A percentile compares a stretch with the other conserved stretches of the same genome.
These are phyloP conservation scores for Apiotrichum mycotoxinovorans DNA, from an alignment of 1,284 basidiomycete genomes.

Conservation along the genomic window DNA sequence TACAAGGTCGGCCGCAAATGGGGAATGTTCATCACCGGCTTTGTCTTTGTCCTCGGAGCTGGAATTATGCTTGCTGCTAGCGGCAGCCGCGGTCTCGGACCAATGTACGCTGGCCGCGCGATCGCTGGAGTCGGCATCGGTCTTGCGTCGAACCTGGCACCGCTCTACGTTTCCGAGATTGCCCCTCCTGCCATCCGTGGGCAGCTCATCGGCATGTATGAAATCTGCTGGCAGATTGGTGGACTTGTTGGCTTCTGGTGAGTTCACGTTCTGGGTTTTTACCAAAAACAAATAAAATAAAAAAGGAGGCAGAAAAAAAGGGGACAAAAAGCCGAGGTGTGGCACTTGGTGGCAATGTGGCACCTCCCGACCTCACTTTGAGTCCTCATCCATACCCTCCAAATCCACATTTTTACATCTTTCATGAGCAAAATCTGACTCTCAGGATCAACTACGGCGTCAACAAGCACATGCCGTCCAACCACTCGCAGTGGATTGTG, in stretches of 20 bases:
- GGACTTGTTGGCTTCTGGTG: constrained; percentile 51
- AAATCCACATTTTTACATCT: too few relatives aligned
- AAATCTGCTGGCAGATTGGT: constrained; percentile 50
- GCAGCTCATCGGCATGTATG: constrained; percentile 55
- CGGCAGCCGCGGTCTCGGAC: constrained; percentile 24
- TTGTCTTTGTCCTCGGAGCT: constrained; percentile 44
- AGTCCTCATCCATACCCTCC: too few relatives aligned
- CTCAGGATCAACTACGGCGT: constrained; percentile 42
- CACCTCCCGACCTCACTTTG: too few relatives aligned
- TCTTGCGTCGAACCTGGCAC: constrained; percentile 31
- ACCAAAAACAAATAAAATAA: too few relatives aligned
- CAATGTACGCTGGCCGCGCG: constrained; percentile 41
- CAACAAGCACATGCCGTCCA: constrained; percentile 51
- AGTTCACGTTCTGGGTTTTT: constrained; percentile 31
- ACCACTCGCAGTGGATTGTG: constrained; percentile 51
- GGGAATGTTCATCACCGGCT: constrained; percentile 29
- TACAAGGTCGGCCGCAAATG: constrained; percentile 31
- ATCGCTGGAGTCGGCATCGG: constrained; percentile 43
- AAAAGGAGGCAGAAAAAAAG: too few relatives aligned
- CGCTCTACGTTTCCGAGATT: constrained; percentile 50
- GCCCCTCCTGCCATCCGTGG: constrained; percentile 46
- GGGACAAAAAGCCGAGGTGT: too few relatives aligned
- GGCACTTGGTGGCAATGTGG: too few relatives aligned
- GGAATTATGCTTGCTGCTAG: constrained; percentile 38
- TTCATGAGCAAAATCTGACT: neutral